Percentiles rank a stretch among this genome's conserved stretches.
phyloP scores from a whole-genome alignment of 176 grass and related monocot genomes.

The Lolium multiflorum region DNA sequence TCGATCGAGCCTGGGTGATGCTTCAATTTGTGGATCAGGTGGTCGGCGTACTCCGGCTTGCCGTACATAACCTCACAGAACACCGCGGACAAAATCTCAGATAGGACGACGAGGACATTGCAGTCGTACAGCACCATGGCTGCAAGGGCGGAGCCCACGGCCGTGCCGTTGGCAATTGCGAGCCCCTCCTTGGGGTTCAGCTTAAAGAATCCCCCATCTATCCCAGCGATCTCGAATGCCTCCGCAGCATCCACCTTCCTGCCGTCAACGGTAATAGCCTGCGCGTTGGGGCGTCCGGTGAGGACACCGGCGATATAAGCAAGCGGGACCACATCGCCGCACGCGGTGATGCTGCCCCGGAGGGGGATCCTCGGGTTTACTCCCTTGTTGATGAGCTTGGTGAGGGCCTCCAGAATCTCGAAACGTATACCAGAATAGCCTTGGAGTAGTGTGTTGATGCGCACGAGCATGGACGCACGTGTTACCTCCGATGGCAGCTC shows the following conservation, averaged over 20 bases:
- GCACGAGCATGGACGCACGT: conserved; percentile 13
- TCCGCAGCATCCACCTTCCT: not conserved
- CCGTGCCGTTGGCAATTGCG: not conserved
- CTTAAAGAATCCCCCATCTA: conserved; percentile 4
- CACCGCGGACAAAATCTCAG: not conserved
- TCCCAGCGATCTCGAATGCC: not conserved
- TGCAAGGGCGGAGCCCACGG: not conserved
- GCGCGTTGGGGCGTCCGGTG: conserved; percentile 1
- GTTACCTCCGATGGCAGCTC: not conserved
- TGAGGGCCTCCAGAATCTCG: not conserved
- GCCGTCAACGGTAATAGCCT: not conserved
- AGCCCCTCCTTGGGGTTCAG: conserved; percentile 22
- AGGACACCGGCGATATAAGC: conserved; percentile 10
- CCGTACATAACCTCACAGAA: conserved; percentile 74
- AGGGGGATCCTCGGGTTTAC: not conserved
- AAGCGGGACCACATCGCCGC: not conserved
- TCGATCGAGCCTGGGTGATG: conserved; percentile 86
- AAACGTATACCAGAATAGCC: conserved; percentile 4
- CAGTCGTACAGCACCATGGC: not conserved
- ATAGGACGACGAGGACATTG: not conserved
- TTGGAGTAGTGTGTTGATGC: conserved; percentile 2
- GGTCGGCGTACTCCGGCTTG: conserved; percentile 79
- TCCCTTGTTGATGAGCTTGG: not conserved
- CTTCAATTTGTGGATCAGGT: conserved; percentile 92
- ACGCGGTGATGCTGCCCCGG: not conserved